Percentiles rank a stretch among this genome's conserved stretches.
Conservation (phyloP, 2,329 filamentous ascomycete genomes). For the Trichoderma oligosporum region DNA sequence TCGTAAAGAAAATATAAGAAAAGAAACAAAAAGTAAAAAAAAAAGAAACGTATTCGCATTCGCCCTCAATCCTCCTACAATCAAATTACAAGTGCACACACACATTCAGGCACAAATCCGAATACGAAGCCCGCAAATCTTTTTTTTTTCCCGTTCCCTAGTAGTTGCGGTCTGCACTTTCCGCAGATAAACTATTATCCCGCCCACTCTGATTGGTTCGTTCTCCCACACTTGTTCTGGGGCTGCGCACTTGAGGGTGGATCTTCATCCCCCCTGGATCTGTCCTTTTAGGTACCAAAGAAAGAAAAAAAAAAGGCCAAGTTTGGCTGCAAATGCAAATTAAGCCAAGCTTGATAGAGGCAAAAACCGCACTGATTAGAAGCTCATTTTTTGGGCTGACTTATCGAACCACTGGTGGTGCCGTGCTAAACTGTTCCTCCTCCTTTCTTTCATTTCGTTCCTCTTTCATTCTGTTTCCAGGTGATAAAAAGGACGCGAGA, state of each 20-base stretch:
- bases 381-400: conserved; percentile 15
- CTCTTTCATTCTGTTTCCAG: not conserved
- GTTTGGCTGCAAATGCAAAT: not conserved
- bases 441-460: not conserved
- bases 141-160: conserved; percentile 1
- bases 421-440: not conserved
- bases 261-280: conserved; percentile 4
- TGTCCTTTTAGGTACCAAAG: not conserved
- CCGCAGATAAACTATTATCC: not conserved
- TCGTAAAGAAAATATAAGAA: too few species aligned
- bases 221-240: not conserved
- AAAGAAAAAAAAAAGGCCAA: not conserved
- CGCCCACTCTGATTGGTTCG: not conserved
- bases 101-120: conserved; percentile 1
- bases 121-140: conserved; percentile 9
- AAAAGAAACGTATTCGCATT: conserved; percentile 17
- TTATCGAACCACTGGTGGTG: conserved; percentile 18
- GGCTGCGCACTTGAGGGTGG: not conserved
- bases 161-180: conserved; percentile 13
- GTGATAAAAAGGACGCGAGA: conserved; percentile 11
- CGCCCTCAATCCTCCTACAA: conserved; percentile 1
- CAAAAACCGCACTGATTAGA: conserved; percentile 7
- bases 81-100: too few species aligned
- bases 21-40: too few species aligned
- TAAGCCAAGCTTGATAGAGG: not conserved